Base-by-base conservation (phyloP, 2,329 filamentous ascomycete genomes). In the Colletotrichum magnum region DNA sequence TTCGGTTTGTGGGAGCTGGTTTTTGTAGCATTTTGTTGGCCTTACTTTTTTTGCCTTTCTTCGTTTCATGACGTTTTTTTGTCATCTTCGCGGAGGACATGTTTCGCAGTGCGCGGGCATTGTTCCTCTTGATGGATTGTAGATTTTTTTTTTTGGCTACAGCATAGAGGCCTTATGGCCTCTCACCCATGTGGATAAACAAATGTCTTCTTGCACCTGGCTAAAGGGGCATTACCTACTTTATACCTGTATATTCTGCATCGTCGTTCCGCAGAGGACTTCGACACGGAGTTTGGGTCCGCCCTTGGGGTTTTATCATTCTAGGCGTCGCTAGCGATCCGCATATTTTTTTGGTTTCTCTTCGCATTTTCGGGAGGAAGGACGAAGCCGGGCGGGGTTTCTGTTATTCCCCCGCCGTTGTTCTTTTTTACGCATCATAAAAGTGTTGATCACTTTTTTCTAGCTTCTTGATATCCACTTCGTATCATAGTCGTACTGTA, bases 101-200 rank as follows among this genome's bases (percentile, higher is more conserved):
- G 67, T 67, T 67, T 61, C 39, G 67, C 67, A 69, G 63, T 60
- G 67, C 67, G 67, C 67, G 67, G 32, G 51, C 63, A 69, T 47
- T 28, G 10, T 2, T 43, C 41, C 6, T 50, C 18, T 53, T 12
- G 48, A 47, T 53, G 65, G 28, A 56, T 36, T 61, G 56, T 61
- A 61, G 57, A 69, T 52, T 36, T 36, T 18, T 18, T 18, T 18
- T 18, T 10, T 36, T 9, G 53, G 24, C 43, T n/a, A 68, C 24
- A 57, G 28, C 48, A 32, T 47, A 24, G 53, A 45, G 45, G 32
- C 45, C 47, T 51, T 28, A 51, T 53, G 36, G 36, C 48, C 47
- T 51, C 51, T 39, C 45, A 32, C 15, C 41, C 47, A 26, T 58
- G 54, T 43, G 60, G 47, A 60, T 50, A 51, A 48, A 18, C 43